Conservation (phyloP, 225 moss, liverwort and hornwort genomes). For the Bryoerythrophyllum caledonicum region DNA sequence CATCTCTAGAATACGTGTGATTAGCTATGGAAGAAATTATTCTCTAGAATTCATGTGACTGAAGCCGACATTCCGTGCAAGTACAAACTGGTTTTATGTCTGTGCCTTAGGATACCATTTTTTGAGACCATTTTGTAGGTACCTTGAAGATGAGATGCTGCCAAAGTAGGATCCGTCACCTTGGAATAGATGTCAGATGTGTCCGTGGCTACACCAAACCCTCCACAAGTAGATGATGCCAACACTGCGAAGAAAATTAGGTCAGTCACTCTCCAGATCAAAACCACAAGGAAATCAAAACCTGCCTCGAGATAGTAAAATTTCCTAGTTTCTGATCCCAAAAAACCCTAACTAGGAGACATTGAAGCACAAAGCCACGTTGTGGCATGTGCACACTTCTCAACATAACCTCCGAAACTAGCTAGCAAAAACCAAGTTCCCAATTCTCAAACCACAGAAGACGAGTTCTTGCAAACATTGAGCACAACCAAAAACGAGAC, state of each 20-base stretch:
- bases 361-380: not conserved
- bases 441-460: too few relatives aligned
- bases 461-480: too few relatives aligned
- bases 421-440: too few relatives aligned
- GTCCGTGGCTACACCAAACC: slow-evolving; percentile 28
- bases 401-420: too few relatives aligned
- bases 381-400: not conserved
- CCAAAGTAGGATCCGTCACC: slow-evolving; percentile 85
- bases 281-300: not conserved
- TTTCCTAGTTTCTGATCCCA: not conserved
- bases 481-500: not conserved
- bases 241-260: slow-evolving; percentile 25
- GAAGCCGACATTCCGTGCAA: not conserved
- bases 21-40: too few relatives aligned
- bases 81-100: not conserved
- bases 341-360: not conserved
- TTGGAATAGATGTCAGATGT: slow-evolving; percentile 57
- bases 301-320: not conserved
- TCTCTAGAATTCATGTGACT: too few relatives aligned
- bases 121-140: not conserved
- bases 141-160: slow-evolving; percentile 80
- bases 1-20: too few relatives aligned
- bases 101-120: not conserved
- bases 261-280: too few relatives aligned
- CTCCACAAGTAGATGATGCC: slow-evolving; percentile 32